Evolutionary conservation across 192 early-diverging fungal species (phyloP).

Genomic region (Backusella tarrabulga): DNA sequence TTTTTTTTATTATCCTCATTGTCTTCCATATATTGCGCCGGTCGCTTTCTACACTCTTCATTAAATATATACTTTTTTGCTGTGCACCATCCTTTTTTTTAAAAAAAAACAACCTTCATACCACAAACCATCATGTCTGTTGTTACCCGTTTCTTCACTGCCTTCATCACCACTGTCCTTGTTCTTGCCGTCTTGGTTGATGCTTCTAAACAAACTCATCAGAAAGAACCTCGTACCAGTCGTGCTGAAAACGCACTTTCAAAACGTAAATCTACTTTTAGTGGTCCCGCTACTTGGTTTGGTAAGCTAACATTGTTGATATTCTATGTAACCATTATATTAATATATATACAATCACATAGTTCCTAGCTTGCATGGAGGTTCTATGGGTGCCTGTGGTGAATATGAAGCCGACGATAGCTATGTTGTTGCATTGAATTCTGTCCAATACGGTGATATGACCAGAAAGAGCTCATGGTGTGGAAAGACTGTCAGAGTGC

Average conservation of each 20-base stretch:
- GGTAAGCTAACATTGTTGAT: not conserved
- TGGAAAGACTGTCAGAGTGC: slow-evolving; percentile 24
- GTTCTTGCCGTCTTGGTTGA: slow-evolving; percentile 10
- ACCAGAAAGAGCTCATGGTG: slow-evolving; percentile 23
- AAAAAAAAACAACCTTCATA: not conserved
- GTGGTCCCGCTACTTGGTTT: slow-evolving; percentile 32
- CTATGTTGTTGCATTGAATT: slow-evolving; percentile 28
- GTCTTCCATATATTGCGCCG: not conserved
- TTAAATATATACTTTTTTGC: not conserved
- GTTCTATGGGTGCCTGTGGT: slow-evolving; percentile 23
- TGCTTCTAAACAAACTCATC: not conserved
- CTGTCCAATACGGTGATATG: slow-evolving; percentile 26
- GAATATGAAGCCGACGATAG: slow-evolving; percentile 21
- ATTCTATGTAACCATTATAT: not conserved
- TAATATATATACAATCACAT: not conserved
- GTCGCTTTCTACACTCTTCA: not conserved
- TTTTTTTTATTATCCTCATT: not conserved
- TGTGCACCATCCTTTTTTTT: not conserved
- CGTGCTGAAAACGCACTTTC: not conserved
- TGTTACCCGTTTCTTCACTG: not conserved
- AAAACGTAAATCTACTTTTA: not conserved
- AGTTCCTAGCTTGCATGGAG: slow-evolving; percentile 25
- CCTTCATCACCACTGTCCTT: not conserved
- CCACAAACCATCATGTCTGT: not conserved
- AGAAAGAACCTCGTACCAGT: not conserved